Evolutionary conservation across 2,329 filamentous ascomycete species (phyloP).

Genomic region (Colletotrichum aenigma): DNA sequence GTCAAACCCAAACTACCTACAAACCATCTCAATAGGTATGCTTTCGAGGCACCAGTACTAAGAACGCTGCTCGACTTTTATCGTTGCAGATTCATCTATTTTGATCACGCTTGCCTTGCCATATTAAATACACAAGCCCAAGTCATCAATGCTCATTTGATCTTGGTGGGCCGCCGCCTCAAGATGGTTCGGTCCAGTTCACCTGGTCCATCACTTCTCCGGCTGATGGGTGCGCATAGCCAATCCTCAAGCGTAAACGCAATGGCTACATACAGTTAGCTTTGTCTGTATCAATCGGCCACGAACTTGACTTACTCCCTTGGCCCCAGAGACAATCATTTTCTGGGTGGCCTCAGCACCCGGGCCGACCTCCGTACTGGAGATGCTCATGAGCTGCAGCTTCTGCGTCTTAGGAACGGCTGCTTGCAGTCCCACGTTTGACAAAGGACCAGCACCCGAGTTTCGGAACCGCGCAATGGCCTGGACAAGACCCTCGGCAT

Average conservation of each 20-base stretch:
- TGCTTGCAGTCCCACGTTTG: conserved; percentile 84
- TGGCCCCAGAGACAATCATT: conserved; percentile 86
- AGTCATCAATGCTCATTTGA: neutral
- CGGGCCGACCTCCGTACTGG: conserved; percentile 74
- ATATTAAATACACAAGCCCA: conserved; percentile 8
- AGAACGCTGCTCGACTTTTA: neutral
- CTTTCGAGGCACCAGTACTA: neutral
- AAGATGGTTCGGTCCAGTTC: conserved; percentile 87
- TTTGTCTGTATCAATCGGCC: neutral
- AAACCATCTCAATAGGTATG: neutral
- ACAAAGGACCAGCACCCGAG: conserved; percentile 68
- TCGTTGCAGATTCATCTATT: conserved; percentile 5
- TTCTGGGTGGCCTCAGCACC: conserved; percentile 86
- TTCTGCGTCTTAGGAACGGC: conserved; percentile 97
- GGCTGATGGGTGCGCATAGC: conserved; percentile 73
- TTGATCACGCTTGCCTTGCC: conserved; percentile 11
- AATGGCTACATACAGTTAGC: conserved; percentile 64
- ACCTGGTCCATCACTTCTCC: conserved; percentile 87
- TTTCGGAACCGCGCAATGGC: conserved; percentile 87
- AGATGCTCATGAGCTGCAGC: conserved; percentile 89
- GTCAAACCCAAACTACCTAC: no score
- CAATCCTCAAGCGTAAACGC: conserved; percentile 83
- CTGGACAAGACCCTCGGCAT: conserved; percentile 78
- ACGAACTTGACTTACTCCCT: conserved; percentile 73
- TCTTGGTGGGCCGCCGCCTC: neutral